Evolutionary conservation across 352 stramenopile species (phyloP).

Genomic region (Phytophthora cryptogea): DNA sequence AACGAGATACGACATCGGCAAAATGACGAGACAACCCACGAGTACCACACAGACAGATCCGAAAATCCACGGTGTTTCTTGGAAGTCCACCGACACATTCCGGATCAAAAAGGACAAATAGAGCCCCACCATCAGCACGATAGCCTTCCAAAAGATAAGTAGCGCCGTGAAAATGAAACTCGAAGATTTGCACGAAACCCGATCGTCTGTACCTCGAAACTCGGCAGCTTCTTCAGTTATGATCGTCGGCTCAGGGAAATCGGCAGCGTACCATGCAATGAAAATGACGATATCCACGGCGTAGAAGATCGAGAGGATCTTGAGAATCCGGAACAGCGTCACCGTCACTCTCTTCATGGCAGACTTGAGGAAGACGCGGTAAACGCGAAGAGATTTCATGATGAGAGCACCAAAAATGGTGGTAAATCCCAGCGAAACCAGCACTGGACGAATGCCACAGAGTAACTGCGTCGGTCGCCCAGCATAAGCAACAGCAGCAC

Average conservation of each 20-base stretch:
- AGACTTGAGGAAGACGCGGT: conserved; percentile 53
- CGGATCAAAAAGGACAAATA: conserved; percentile 67
- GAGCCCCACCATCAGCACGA: conserved; percentile 45
- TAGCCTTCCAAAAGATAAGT: conserved; percentile 63
- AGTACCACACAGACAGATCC: conserved; percentile 53
- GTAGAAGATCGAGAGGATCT: conserved; percentile 45
- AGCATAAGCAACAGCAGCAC: conserved; percentile 36
- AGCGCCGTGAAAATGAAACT: conserved; percentile 60
- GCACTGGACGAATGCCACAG: conserved; percentile 38
- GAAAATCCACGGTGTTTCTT: conserved; percentile 71
- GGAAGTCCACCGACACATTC: conserved; percentile 69
- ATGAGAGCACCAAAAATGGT: conserved; percentile 50
- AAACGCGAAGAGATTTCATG: conserved; percentile 59
- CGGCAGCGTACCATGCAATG: conserved; percentile 34
- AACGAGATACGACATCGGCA: conserved; percentile 56
- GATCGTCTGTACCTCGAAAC: conserved; percentile 35
- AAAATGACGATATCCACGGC: conserved; percentile 44
- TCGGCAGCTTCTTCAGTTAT: conserved; percentile 21
- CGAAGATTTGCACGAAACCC: conserved; percentile 38
- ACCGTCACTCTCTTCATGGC: conserved; percentile 51
- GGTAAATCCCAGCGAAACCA: conserved; percentile 48
- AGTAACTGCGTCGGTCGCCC: conserved; percentile 31
- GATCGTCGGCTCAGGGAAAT: conserved; percentile 39
- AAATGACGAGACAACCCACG: conserved; percentile 46
- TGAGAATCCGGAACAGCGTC: conserved; percentile 41